Evolutionary conservation across 768 basidiomycete genomes (phyloP).

Genomic region (Mycena capillaripes): DNA sequence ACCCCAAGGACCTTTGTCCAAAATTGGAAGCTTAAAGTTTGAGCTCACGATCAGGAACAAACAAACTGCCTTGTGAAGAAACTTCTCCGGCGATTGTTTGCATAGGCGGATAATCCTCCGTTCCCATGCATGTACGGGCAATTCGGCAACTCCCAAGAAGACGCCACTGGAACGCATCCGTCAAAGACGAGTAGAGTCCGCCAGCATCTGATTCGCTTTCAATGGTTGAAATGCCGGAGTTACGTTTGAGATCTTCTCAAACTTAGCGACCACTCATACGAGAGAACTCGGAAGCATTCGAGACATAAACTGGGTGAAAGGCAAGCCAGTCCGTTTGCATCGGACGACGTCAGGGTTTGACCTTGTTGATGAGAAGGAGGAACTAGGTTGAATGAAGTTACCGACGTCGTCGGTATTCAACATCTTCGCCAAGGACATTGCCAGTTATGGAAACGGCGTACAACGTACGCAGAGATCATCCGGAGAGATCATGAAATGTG

Average conservation of each 20-base stretch:
- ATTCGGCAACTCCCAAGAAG: slow-evolving; percentile 17
- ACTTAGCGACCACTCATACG: slow-evolving; percentile 14
- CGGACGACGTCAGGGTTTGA: slow-evolving; percentile 1
- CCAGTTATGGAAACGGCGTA: not conserved
- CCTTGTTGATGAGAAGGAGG: too few species aligned
- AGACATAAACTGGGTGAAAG: not conserved
- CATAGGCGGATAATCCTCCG: slow-evolving; percentile 16
- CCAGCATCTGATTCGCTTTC: not conserved
- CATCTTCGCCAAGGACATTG: not conserved
- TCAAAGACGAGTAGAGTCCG: not conserved
- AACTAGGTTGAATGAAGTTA: not conserved
- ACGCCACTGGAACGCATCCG: not conserved
- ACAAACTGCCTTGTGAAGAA: not conserved
- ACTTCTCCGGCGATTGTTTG: slow-evolving; percentile 9
- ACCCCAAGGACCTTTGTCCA: not conserved
- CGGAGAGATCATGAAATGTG: slow-evolving; percentile 7
- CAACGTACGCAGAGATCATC: not conserved
- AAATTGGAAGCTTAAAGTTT: slow-evolving; percentile 14
- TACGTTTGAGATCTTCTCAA: not conserved
- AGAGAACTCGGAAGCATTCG: not conserved
- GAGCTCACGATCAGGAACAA: slow-evolving; percentile 1
- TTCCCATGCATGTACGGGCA: not conserved
- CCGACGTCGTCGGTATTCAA: slow-evolving; percentile 6
- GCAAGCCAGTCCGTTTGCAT: not conserved
- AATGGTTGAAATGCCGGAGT: slow-evolving; percentile 4